phyloP scores from a whole-genome alignment of 2,329 filamentous ascomycete species.

The Chaetomiaceae sp. region DNA sequence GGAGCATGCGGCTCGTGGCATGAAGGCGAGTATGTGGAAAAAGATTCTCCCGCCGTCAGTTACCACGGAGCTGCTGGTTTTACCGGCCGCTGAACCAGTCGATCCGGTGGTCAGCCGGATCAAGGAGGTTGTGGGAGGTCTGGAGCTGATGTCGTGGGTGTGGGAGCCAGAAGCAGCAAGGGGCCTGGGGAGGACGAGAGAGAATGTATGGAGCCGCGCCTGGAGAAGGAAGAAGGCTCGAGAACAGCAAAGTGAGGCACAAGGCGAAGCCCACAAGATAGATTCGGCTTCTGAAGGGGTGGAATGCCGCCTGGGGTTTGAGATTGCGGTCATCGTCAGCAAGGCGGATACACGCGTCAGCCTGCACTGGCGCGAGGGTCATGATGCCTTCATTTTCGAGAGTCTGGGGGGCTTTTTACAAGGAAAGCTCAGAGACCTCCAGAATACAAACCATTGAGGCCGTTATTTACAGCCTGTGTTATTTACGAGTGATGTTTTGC shows the following conservation, averaged over 20 bases:
- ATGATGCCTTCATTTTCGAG: constrained; percentile 70
- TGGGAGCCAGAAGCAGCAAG: constrained; percentile 53
- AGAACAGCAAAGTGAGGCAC: constrained; percentile 27
- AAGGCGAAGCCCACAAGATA: not conserved
- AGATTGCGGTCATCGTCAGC: constrained; percentile 44
- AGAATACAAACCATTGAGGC: not conserved
- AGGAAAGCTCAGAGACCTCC: constrained; percentile 39
- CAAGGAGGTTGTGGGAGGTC: constrained; percentile 44
- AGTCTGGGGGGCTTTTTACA: constrained; percentile 82
- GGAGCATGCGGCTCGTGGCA: constrained; percentile 41
- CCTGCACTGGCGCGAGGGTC: constrained; percentile 71
- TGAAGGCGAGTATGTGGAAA: constrained; percentile 38
- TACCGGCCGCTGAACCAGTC: constrained; percentile 42
- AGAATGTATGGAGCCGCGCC: constrained; percentile 74
- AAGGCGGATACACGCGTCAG: constrained; percentile 42
- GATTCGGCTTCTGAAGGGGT: constrained; percentile 23
- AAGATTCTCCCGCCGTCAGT: constrained; percentile 42
- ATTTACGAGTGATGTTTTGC: not conserved
- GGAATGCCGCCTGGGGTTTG: constrained; percentile 53
- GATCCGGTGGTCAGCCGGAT: constrained; percentile 34
- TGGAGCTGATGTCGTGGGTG: constrained; percentile 59
- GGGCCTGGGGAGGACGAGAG: constrained; percentile 60
- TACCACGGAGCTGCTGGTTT: constrained; percentile 40
- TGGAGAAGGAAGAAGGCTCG: constrained; percentile 58
- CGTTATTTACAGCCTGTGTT: too few species aligned